Base-by-base conservation (phyloP, 805 yeast genomes). In the Pichia eremophila region DNA sequence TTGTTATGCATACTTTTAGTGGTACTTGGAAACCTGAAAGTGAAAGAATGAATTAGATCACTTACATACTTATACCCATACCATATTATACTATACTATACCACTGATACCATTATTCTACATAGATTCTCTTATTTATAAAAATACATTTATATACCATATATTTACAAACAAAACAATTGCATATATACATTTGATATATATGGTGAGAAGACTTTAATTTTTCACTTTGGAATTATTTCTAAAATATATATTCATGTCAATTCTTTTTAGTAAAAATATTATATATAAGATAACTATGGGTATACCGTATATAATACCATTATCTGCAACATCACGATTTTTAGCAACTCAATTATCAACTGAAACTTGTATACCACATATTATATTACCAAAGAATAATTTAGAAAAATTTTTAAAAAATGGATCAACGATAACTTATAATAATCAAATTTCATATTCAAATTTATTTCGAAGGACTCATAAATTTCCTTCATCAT, bases 1-100 rank as follows among this genome's bases (percentile, higher is more conserved):
- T 75, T 54, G 84, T 75, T 4, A 68, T 74, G 51, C 88, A 81
- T 58, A 70, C 72, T 73, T 81, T 81, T 57, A 76, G 73, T 65
- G 86, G 86, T 4, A 67, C 74, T 46, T 81, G 88, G 88, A 81
- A 81, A 49, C 62, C 64, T 2, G 55, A 54, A n/a, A 40, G 43
- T 18, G 61, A 61, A 35, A 37, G 51, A 27, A 46, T 50, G 51
- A 29, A 44, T 4, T 39, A 17, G 39, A 32, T 7, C 12, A 28
- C 7, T 28, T 28, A 28, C 31, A 28, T 28, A n/a, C n/a, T n/a
- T n/a, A n/a, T n/a, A n/a, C n/a, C n/a, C n/a, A n/a, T n/a, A n/a
- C n/a, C n/a, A n/a, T n/a, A n/a, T n/a, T n/a, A n/a, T n/a, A n/a
- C n/a, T n/a, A n/a, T 14, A 9, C 3, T 32, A 32, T 32, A 32